phyloP scores from a whole-genome alignment of 1,284 basidiomycete species.

The Macrocystidia cucumis region DNA sequence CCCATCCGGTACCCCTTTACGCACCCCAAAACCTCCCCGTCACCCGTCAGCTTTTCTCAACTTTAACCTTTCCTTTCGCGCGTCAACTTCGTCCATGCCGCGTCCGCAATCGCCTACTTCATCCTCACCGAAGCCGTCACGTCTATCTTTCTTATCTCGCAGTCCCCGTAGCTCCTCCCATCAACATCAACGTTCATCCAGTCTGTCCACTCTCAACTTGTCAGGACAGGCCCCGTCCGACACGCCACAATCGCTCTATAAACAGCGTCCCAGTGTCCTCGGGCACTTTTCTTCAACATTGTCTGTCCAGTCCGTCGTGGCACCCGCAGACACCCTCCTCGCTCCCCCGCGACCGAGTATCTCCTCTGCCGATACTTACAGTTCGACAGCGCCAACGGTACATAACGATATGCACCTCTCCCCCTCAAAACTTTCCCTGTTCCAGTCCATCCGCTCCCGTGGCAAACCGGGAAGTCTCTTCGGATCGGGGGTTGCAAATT shows the following conservation, averaged over 20 bases:
- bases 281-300: constrained; percentile 46
- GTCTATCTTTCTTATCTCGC: constrained; percentile 36
- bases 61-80: constrained; percentile 44
- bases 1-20: constrained; percentile 29
- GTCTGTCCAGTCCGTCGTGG: constrained; percentile 26
- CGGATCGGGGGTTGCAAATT: constrained; percentile 15
- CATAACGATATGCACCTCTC: constrained; percentile 31
- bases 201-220: constrained; percentile 27
- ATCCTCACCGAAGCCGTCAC: constrained; percentile 27
- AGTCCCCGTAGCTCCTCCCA: constrained; percentile 26
- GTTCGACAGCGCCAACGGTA: constrained; percentile 35
- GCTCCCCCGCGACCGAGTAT: constrained; percentile 57
- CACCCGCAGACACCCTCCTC: constrained; percentile 29
- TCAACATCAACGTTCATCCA: constrained; percentile 37
- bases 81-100: constrained; percentile 29
- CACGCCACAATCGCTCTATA: constrained; percentile 20
- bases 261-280: constrained; percentile 55
- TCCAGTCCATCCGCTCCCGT: constrained; percentile 39
- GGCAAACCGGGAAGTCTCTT: constrained; percentile 27
- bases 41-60: constrained; percentile 44
- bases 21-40: constrained; percentile 29
- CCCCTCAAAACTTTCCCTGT: constrained; percentile 36
- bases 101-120: constrained; percentile 21
- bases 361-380: constrained; percentile 54
- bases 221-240: constrained; percentile 17